phyloP scores from a whole-genome alignment of 2,329 filamentous ascomycete species.

The Orbilia quercus region DNA sequence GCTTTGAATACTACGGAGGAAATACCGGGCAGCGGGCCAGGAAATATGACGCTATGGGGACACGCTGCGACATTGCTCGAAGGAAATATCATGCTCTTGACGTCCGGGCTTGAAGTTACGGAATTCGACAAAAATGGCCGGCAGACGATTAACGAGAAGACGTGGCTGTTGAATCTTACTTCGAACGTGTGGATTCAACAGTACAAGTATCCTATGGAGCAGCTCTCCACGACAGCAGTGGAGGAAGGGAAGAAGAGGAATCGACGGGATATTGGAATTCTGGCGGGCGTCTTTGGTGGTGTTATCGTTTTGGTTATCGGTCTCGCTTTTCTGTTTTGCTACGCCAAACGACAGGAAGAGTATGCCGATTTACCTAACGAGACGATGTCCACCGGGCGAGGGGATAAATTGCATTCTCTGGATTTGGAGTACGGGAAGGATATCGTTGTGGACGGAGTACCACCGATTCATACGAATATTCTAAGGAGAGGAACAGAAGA shows the following conservation, averaged over 20 bases:
- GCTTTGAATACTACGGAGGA: slow-evolving; percentile 67
- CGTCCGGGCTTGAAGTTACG: slow-evolving; percentile 71
- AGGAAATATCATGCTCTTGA: slow-evolving; percentile 76
- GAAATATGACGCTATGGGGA: slow-evolving; percentile 69
- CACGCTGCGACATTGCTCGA: slow-evolving; percentile 74
- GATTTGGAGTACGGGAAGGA: slow-evolving; percentile 50
- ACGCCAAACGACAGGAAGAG: slow-evolving; percentile 39
- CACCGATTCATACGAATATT: neutral
- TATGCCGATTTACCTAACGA: slow-evolving; percentile 46
- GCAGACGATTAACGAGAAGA: slow-evolving; percentile 61
- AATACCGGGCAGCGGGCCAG: slow-evolving; percentile 62
- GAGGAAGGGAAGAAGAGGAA: slow-evolving; percentile 26
- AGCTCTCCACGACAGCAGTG: slow-evolving; percentile 17
- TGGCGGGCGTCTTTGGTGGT: slow-evolving; percentile 55
- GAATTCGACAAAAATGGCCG: slow-evolving; percentile 61
- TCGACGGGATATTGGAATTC: slow-evolving; percentile 50
- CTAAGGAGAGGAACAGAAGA: slow-evolving; percentile 1
- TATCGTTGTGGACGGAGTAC: slow-evolving; percentile 6
- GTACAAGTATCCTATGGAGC: slow-evolving; percentile 46
- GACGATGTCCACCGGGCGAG: neutral
- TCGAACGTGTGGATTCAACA: slow-evolving; percentile 67
- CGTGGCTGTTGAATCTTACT: slow-evolving; percentile 69
- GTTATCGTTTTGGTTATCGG: slow-evolving; percentile 27
- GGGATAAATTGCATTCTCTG: slow-evolving; percentile 40
- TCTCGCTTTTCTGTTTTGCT: slow-evolving; percentile 56